Conservation (phyloP, 495 filamentous ascomycete species). For the Staphylotrichum longicolle region DNA sequence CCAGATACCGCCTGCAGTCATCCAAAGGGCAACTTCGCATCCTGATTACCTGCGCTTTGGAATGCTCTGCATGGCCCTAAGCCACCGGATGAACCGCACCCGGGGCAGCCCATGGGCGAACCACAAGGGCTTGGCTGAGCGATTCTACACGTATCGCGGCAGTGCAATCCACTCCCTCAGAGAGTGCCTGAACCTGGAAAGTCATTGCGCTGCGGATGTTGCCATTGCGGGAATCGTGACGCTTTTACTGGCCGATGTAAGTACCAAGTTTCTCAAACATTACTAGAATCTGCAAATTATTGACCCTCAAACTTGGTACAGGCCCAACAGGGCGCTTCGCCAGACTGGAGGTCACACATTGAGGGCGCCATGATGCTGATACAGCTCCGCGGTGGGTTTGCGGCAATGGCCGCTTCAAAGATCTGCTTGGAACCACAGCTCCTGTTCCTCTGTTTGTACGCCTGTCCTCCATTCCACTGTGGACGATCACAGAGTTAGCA, state of each 20-base stretch:
- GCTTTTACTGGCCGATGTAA: conserved; percentile 30
- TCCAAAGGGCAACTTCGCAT: conserved; percentile 15
- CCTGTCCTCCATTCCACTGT: neutral
- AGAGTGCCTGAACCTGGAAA: conserved; percentile 26
- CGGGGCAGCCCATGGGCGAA: conserved; percentile 6
- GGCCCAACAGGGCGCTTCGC: conserved; percentile 34
- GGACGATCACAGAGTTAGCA: neutral
- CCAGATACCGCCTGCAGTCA: conserved; percentile 24
- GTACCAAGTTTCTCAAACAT: neutral
- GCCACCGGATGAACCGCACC: conserved; percentile 36
- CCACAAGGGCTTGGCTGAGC: conserved; percentile 20
- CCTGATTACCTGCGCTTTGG: conserved; percentile 33
- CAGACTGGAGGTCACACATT: conserved; percentile 36
- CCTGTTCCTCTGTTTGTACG: conserved; percentile 2
- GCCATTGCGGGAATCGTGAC: conserved; percentile 31
- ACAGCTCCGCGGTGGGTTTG: conserved; percentile 30
- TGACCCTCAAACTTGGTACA: conserved; percentile 1
- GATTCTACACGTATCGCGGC: conserved; percentile 37
- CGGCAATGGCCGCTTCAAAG: neutral
- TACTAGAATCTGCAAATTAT: neutral
- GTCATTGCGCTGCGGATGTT: conserved; percentile 26
- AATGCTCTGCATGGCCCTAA: conserved; percentile 37
- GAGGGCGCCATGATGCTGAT: conserved; percentile 34
- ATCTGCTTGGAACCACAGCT: neutral
- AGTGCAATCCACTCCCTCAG: conserved; percentile 36